Conservation (phyloP, 352 stramenopile species). For the Nothophytophthora sp. region DNA sequence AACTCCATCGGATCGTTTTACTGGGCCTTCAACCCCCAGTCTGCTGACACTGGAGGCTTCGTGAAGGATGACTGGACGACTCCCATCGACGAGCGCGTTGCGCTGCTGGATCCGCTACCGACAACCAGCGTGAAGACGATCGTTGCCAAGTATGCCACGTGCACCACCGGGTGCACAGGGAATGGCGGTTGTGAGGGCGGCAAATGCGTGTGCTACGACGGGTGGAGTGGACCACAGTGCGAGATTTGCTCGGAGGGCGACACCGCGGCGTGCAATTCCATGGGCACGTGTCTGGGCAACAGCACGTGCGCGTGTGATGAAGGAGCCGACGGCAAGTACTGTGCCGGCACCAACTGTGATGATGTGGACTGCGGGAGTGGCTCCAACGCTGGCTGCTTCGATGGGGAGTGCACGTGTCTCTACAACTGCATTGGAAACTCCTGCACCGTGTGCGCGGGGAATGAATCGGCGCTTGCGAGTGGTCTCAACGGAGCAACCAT, state of each 20-base stretch:
- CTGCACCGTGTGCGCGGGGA: slow-evolving; percentile 48
- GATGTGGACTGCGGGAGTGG: slow-evolving; percentile 46
- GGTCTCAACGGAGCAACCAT: slow-evolving; percentile 33
- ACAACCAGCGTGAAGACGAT: slow-evolving; percentile 38
- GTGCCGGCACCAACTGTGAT: slow-evolving; percentile 50
- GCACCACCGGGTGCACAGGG: slow-evolving; percentile 37
- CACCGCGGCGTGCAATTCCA: slow-evolving; percentile 47
- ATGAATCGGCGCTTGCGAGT: slow-evolving; percentile 29
- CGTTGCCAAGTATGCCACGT: slow-evolving; percentile 43
- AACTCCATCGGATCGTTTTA: slow-evolving; percentile 74
- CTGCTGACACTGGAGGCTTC: slow-evolving; percentile 64
- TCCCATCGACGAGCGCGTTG: slow-evolving; percentile 56
- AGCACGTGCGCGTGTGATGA: slow-evolving; percentile 62
- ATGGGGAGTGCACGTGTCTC: slow-evolving; percentile 53
- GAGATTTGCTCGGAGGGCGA: slow-evolving; percentile 59
- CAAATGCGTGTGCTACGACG: slow-evolving; percentile 54
- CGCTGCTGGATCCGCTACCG: slow-evolving; percentile 42
- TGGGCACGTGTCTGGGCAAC: slow-evolving; percentile 53
- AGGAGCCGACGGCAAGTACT: slow-evolving; percentile 51
- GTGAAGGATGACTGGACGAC: slow-evolving; percentile 74
- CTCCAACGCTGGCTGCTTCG: slow-evolving; percentile 53
- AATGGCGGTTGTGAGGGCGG: slow-evolving; percentile 51
- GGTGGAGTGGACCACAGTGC: slow-evolving; percentile 69
- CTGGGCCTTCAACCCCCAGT: slow-evolving; percentile 80
- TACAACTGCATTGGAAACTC: slow-evolving; percentile 51